Conservation (phyloP, 2,329 filamentous ascomycete genomes). For the Hypoxylon sp. region DNA sequence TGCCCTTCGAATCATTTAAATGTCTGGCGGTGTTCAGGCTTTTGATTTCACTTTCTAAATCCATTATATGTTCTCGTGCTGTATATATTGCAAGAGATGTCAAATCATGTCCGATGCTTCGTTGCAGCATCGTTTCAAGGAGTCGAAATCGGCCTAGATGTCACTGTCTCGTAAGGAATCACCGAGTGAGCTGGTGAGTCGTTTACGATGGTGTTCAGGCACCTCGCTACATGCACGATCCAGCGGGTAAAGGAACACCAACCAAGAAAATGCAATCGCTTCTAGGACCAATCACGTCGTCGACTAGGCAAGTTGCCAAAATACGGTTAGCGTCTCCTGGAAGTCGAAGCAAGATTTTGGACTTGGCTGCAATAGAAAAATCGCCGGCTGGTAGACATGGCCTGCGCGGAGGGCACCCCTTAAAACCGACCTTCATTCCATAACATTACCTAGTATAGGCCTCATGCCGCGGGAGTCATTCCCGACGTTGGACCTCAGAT, state of each 20-base stretch:
- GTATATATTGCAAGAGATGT: neutral
- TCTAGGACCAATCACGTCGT: neutral
- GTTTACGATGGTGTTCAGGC: too few species aligned
- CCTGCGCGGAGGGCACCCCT: neutral
- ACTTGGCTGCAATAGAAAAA: neutral
- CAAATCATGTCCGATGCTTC: neutral
- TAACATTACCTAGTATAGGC: too few species aligned
- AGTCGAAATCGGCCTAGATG: neutral
- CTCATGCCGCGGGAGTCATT: too few species aligned
- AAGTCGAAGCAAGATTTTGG: neutral
- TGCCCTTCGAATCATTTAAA: neutral
- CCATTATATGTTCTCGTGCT: neutral
- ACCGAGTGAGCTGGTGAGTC: too few species aligned
- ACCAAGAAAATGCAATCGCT: too few species aligned
- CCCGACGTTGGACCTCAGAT: neutral
- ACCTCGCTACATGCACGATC: too few species aligned
- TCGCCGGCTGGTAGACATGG: neutral
- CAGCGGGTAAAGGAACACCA: too few species aligned
- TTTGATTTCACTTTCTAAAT: neutral
- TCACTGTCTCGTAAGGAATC: neutral
- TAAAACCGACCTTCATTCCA: neutral
- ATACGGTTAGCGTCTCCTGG: neutral
- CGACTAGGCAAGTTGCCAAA: neutral
- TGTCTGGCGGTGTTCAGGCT: neutral
- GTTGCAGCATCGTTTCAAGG: neutral